A percentile compares a stretch with the other conserved stretches of the same genome.
These are phyloP conservation scores for Lactuca sativa DNA, from an alignment of 129 eudicot species.

Conservation along the genomic window DNA sequence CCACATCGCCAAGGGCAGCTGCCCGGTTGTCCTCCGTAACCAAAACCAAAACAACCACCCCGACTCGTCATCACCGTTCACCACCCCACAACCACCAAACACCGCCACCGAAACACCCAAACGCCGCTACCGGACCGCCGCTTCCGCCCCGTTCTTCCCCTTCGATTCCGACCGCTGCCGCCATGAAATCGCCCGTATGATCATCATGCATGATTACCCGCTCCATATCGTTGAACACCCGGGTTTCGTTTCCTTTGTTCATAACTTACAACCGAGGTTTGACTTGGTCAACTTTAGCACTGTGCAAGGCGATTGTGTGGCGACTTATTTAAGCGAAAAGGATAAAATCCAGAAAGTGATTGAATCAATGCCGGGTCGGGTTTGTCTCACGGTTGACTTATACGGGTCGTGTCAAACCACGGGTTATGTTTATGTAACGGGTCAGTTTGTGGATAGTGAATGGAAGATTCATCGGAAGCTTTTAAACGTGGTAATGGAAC, in stretches of 20 bases:
- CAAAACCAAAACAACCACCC: conserved; percentile 55
- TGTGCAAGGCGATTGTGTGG: conserved; percentile 87
- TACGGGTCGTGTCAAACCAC: conserved; percentile 70
- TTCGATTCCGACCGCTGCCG: conserved; percentile 77
- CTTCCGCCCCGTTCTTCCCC: conserved; percentile 42
- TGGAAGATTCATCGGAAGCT: conserved; percentile 73
- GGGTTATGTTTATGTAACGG: conserved; percentile 70
- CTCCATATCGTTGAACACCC: conserved; percentile 93
- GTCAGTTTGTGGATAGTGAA: conserved; percentile 77
- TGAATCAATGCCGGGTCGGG: conserved; percentile 66
- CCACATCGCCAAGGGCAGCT: conserved; percentile 85
- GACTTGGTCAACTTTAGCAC: conserved; percentile 78
- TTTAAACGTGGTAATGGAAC: conserved; percentile 58
- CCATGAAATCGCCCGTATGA: conserved; percentile 76
- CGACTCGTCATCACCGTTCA: conserved; percentile 40
- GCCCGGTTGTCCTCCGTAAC: conserved; percentile 65
- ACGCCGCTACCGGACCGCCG: conserved; percentile 63
- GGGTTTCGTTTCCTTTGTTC: conserved; percentile 68
- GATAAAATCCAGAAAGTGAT: conserved; percentile 57
- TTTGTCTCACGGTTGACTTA: conserved; percentile 70
- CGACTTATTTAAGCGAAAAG: conserved; percentile 69
- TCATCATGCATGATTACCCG: conserved; percentile 88
- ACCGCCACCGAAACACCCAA: conserved; percentile 47
- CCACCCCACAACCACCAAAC: conserved; percentile 51
- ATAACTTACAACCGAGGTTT: conserved; percentile 76